These are phyloP conservation scores for Copromyces sp. DNA, from an alignment of 495 filamentous ascomycete genomes.

Conservation along the genomic window DNA sequence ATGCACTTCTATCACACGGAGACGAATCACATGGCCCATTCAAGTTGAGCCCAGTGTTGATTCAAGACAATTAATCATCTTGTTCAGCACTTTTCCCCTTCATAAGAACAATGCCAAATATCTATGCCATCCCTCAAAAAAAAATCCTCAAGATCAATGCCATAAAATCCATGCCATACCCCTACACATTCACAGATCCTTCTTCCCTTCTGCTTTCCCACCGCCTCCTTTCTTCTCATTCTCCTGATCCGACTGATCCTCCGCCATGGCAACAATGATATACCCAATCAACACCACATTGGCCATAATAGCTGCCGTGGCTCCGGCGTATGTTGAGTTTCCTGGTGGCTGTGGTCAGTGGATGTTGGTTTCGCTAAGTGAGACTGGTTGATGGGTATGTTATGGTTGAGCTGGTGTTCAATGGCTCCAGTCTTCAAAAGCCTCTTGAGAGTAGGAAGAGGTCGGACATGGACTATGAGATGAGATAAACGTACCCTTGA, in stretches of 20 bases:
- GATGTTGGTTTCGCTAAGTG: background rate
- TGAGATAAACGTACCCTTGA: constrained; percentile 48
- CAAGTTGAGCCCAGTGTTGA: no score
- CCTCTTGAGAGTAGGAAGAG: no score
- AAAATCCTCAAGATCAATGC: no score
- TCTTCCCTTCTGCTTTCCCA: constrained; percentile 42
- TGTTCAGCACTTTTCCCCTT: background rate
- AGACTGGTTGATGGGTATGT: background rate
- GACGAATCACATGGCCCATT: background rate
- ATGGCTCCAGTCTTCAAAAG: no score
- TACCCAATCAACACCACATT: constrained; percentile 89
- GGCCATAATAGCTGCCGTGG: constrained; percentile 73
- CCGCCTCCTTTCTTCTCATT: constrained; percentile 30
- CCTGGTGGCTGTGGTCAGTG: constrained; percentile 35
- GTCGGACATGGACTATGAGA: no score
- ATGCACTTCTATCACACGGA: background rate
- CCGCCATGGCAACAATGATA: constrained; percentile 81
- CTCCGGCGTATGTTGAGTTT: constrained; percentile 79
- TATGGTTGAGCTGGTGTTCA: background rate
- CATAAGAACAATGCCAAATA: background rate
- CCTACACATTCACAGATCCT: constrained; percentile 36
- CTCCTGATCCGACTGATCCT: constrained; percentile 63
- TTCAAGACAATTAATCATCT: background rate
- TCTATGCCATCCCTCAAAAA: no score
- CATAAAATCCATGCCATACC: background rate